phyloP scores from a whole-genome alignment of 192 early-diverging fungal species.

The Podila epicladia region DNA sequence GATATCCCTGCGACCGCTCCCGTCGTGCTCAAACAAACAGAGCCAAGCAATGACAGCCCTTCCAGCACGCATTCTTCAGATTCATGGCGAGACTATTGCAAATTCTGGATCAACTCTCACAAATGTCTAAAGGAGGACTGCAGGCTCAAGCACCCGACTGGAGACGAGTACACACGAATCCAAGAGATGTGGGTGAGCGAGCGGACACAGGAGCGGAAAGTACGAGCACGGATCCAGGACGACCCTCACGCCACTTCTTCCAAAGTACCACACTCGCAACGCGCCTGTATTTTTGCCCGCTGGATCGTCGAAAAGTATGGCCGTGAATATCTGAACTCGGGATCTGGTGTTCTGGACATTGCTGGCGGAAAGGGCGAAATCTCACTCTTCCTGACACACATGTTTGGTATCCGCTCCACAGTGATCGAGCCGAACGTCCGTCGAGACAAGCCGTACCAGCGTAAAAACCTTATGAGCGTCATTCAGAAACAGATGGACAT shows the following conservation, averaged over 20 bases:
- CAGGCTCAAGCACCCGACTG: constrained; percentile 18
- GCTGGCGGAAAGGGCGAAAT: constrained; percentile 68
- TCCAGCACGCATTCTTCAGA: not conserved
- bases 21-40: no score
- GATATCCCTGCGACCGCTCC: not conserved
- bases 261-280: constrained; percentile 56
- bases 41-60: not conserved
- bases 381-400: constrained; percentile 56
- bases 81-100: constrained; percentile 41
- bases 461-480: constrained; percentile 28
- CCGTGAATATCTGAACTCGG: constrained; percentile 32
- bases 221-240: constrained; percentile 39
- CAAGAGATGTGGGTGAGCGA: constrained; percentile 43
- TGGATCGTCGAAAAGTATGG: constrained; percentile 61
- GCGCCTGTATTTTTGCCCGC: constrained; percentile 61
- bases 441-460: constrained; percentile 37
- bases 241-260: constrained; percentile 52
- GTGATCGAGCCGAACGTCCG: constrained; percentile 62
- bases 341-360: constrained; percentile 60
- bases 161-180: constrained; percentile 6
- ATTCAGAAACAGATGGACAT: constrained; percentile 43
- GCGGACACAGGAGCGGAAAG: constrained; percentile 40
- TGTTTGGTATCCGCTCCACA: constrained; percentile 54
- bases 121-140: constrained; percentile 27
- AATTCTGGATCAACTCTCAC: constrained; percentile 50